Evolutionary conservation across 2,329 filamentous ascomycete genomes (phyloP).

Genomic region (Clonostachys rosea): DNA sequence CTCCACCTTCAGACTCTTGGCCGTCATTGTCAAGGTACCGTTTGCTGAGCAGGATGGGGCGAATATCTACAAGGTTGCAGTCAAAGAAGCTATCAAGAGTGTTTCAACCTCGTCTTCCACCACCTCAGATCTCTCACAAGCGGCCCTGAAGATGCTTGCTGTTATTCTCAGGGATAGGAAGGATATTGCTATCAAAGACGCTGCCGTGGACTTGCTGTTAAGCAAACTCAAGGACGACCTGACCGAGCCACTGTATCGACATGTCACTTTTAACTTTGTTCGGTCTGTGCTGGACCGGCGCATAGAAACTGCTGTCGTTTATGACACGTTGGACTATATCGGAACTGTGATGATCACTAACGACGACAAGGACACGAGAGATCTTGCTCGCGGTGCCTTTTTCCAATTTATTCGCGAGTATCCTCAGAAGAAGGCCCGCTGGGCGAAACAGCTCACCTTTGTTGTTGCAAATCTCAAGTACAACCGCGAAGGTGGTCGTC

Average conservation of each 20-base stretch:
- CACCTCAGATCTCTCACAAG: constrained; percentile 79
- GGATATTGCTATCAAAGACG: constrained; percentile 72
- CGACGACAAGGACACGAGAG: constrained; percentile 81
- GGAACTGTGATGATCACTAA: constrained; percentile 95
- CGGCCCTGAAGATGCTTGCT: constrained; percentile 82
- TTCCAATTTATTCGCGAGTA: constrained; percentile 94
- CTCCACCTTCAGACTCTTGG: constrained; percentile 79
- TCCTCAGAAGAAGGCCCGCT: constrained; percentile 83
- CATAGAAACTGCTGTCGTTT: constrained; percentile 80
- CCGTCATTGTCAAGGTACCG: constrained; percentile 79
- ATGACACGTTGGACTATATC: constrained; percentile 86
- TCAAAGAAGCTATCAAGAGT: constrained; percentile 78
- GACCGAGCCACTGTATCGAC: constrained; percentile 87
- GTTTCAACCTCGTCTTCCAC: constrained; percentile 75
- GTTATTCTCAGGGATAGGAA: constrained; percentile 78
- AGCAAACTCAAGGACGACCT: constrained; percentile 81
- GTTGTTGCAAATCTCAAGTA: constrained; percentile 89
- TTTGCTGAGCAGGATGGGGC: constrained; percentile 66
- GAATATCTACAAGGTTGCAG: constrained; percentile 68
- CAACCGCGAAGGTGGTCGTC: constrained; percentile 78
- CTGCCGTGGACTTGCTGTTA: constrained; percentile 77
- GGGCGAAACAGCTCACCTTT: constrained; percentile 85
- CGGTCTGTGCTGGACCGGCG: constrained; percentile 81
- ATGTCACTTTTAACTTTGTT: constrained; percentile 91
- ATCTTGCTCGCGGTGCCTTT: constrained; percentile 83